A percentile compares a stretch with the other conserved stretches of the same genome.
Evolutionary conservation across 345 rosid species (phyloP).

Genomic region (Hypericum perforatum): DNA sequence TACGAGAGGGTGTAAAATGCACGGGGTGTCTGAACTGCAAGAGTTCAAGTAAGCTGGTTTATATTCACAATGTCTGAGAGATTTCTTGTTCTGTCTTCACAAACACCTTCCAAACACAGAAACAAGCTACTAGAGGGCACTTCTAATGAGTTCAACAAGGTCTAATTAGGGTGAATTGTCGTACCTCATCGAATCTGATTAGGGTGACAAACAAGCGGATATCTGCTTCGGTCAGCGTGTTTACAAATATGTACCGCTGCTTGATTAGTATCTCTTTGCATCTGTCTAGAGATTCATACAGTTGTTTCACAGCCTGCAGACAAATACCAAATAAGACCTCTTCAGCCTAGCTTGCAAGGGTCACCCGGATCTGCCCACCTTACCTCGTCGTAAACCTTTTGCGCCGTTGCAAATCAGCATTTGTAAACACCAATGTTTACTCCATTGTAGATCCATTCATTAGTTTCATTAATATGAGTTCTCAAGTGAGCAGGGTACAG

Average conservation of each 20-base stretch:
- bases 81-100: too few relatives aligned
- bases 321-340: neutral
- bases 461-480: constrained; percentile 29
- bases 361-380: neutral
- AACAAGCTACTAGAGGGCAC: too few relatives aligned
- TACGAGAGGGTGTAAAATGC: too few relatives aligned
- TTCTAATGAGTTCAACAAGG: neutral
- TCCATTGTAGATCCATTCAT: constrained; percentile 30
- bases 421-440: constrained; percentile 43
- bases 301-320: constrained; percentile 52
- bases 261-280: constrained; percentile 62
- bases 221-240: constrained; percentile 60
- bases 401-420: constrained; percentile 45
- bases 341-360: neutral
- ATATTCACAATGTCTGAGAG: too few relatives aligned
- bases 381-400: constrained; percentile 40
- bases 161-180: neutral
- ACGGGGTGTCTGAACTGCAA: too few relatives aligned
- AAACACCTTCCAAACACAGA: too few relatives aligned
- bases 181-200: constrained; percentile 93
- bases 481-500: constrained; percentile 30
- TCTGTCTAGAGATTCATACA: constrained; percentile 65
- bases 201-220: constrained; percentile 72
- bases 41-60: too few relatives aligned
- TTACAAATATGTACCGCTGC: constrained; percentile 65